Base-by-base conservation (phyloP, 2,329 filamentous ascomycete species). In the Gnomoniopsis sp. region DNA sequence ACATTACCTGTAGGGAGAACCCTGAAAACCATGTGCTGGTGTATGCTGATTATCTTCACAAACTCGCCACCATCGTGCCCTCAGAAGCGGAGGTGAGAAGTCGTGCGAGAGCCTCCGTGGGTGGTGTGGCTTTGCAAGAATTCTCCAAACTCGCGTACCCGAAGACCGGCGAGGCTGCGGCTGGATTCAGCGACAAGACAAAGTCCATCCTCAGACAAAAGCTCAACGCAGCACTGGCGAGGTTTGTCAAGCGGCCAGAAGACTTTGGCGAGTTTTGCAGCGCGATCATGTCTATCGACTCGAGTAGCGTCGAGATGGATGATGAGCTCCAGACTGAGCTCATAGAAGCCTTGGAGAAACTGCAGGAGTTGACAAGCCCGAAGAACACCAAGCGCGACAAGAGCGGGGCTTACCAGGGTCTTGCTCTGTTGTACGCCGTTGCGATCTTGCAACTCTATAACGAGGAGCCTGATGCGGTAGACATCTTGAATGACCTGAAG, bases 361-460 rank as follows among this genome's bases (percentile, higher is more conserved):
- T 88, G 70, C 72, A 77, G 59, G 81, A 81, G 65, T 73, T 84
- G 14, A 72, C 81, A 30, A 82, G 81, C 38, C 65, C 69, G 11
- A 73, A 71, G 64, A 66, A 56, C 46, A 70, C 64, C 62, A 69
- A 53, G 65, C 60, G 68, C 69, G 17, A 71, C 66, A 56, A 69
- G 59, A 64, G 76, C 69, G 67, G 78, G 70, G 58, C 73, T 72
- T 61, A 77, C 77, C 85, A 86, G 61, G 89, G 90, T 0, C 82
- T 97, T 59, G 88, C 88, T 21, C 80, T 97, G 38, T 81, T 98
- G 1, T 91, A 96, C 70, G 88, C 91, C 0, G 82, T 97, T 54
- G 89, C 91, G 0, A 84, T 97, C 15, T 80, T 98, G 57, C 91
- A 97, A 71, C 81, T 96, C 10, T 96, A 96, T 75, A 93, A 93